Base-by-base conservation (phyloP, 257 asterid species). In the Cinchona pubescens region DNA sequence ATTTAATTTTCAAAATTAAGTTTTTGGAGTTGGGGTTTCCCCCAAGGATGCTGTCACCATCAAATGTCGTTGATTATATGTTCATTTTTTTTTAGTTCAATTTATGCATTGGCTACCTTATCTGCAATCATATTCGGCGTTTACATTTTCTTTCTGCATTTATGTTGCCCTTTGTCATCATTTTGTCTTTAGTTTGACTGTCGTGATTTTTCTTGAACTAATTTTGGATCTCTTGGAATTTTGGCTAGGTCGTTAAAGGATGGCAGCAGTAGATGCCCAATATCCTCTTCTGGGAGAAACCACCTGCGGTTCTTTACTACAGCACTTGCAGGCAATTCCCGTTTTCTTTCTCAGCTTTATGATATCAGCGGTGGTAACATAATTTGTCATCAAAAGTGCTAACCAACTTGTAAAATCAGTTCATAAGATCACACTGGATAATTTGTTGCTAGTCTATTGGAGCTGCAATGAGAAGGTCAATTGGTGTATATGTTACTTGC, bases 221-320 rank as follows among this genome's bases (percentile, higher is more conserved):
- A 49, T 58, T 68, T 53, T 60, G 51, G 29, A 37, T 46, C 7
- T 40, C 48, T 45, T 4, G 3, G 56, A 43, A 80, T 72, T 73
- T 67, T 64, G 72, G 73, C 74, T 75, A 27, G 35, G 79, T 80
- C 51, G 60, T 67, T 69, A 76, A 81, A 73, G 81, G 82, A 93
- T 93, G 98, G 96, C 93, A 80, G 88, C 79, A 21, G 81, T 69
- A 66, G 97, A 88, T 76, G 85, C 85, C 73, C 90, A 87, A 78
- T 78, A 82, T 80, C 90, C 81, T 83, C 83, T 82, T 78, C 69
- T 32, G 55, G 91, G 89, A 69, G 91, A 91, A 76, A 82, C 89
- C 70, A 82, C 96, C 15, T 93, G 98, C 42, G 97, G 95, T 70
- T 87, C 96, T 71, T 83, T 93, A 82, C 86, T 93, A 76, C 90